Evolutionary conservation across 2,329 filamentous ascomycete species (phyloP).

Genomic region (Nannizziopsis barbatae): DNA sequence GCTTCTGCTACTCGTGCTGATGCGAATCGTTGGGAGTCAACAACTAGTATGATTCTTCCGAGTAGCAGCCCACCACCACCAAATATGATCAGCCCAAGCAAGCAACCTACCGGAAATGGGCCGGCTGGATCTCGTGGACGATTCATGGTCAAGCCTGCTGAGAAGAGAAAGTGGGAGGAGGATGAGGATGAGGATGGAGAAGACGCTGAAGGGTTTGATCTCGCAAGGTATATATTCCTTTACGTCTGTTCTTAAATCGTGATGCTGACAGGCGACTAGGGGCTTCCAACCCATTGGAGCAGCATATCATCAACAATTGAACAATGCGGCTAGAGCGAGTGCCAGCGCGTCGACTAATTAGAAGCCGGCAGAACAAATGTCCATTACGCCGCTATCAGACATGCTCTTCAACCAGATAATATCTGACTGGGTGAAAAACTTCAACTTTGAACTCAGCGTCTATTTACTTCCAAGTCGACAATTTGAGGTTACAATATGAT

Average conservation of each 20-base stretch:
- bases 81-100: conserved; percentile 36
- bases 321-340: conserved; percentile 18
- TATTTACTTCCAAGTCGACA: too few relatives aligned
- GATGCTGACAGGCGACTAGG: conserved; percentile 21
- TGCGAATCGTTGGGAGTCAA: conserved; percentile 6
- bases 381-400: neutral
- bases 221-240: conserved; percentile 30
- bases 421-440: neutral
- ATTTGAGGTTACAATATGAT: too few relatives aligned
- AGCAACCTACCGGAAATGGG: conserved; percentile 20
- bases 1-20: conserved; percentile 21
- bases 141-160: conserved; percentile 15
- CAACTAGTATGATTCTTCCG: conserved; percentile 23
- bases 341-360: conserved; percentile 16
- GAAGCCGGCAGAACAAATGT: neutral
- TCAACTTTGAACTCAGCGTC: neutral
- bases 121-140: conserved; percentile 13
- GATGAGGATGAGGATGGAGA: conserved; percentile 13
- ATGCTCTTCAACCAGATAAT: neutral
- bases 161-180: conserved; percentile 5
- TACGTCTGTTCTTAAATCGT: neutral
- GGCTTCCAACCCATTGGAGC: conserved; percentile 41
- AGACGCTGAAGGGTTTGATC: conserved; percentile 34
- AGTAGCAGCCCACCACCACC: conserved; percentile 41
- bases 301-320: conserved; percentile 36